Conservation (phyloP, 352 stramenopile genomes). For the Phytophthora boehmeriae region DNA sequence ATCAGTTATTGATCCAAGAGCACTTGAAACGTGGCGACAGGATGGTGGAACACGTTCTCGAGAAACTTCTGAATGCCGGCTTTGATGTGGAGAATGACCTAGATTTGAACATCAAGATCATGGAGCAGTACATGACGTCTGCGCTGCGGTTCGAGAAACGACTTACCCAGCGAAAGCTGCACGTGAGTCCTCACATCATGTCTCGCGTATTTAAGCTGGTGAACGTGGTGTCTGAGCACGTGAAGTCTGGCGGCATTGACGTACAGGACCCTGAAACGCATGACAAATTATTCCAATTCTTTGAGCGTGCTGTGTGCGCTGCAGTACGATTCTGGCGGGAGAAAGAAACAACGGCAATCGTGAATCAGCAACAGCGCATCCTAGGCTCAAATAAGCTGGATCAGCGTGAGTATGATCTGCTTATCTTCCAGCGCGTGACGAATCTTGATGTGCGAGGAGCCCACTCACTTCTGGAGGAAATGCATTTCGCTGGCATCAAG, state of each 20-base stretch:
- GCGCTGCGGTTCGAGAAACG: constrained; percentile 63
- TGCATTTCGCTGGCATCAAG: constrained; percentile 78
- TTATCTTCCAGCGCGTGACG: constrained; percentile 70
- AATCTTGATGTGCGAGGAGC: constrained; percentile 53
- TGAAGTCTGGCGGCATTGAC: constrained; percentile 23
- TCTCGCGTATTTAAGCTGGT: constrained; percentile 64
- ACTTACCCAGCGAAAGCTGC: constrained; percentile 51
- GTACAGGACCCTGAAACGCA: constrained; percentile 18
- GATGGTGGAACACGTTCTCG: constrained; percentile 48
- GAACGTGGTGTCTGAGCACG: constrained; percentile 33
- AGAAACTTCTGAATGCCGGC: constrained; percentile 40
- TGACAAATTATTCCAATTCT: constrained; percentile 56
- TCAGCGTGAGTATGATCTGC: constrained; percentile 61
- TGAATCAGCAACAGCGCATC: constrained; percentile 60
- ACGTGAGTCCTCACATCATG: constrained; percentile 68
- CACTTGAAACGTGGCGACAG: constrained; percentile 52
- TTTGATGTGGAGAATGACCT: constrained; percentile 50
- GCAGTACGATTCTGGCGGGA: constrained; percentile 64
- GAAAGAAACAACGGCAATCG: constrained; percentile 56
- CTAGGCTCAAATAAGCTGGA: constrained; percentile 36
- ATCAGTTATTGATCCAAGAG: constrained; percentile 57
- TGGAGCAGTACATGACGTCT: constrained; percentile 82
- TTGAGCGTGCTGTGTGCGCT: constrained; percentile 62
- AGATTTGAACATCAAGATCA: constrained; percentile 60
- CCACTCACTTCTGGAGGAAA: constrained; percentile 74